Evolutionary conservation across 2,329 filamentous ascomycete genomes (phyloP).

Genomic region (Teratosphaeria viscida): DNA sequence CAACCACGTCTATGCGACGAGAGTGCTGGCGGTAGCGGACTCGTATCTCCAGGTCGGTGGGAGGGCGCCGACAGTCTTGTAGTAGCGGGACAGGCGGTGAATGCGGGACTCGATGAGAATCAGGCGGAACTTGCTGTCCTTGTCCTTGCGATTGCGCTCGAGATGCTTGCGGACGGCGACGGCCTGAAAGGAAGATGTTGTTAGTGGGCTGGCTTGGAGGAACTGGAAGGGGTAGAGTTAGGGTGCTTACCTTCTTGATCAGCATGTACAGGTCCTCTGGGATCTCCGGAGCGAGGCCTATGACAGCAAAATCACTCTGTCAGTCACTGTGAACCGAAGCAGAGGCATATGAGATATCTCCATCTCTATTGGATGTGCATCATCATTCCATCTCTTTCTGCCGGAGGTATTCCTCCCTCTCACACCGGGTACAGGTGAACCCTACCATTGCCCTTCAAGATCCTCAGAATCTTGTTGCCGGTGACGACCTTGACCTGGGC

Average conservation of each 20-base stretch:
- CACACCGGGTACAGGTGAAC: constrained; percentile 33
- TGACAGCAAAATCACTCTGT: constrained; percentile 32
- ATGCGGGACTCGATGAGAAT: constrained; percentile 99
- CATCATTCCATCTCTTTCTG: constrained; percentile 16
- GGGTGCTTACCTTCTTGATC: constrained; percentile 85
- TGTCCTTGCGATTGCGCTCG: constrained; percentile 99
- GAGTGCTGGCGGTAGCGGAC: constrained; percentile 87
- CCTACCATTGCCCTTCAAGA: constrained; percentile 96
- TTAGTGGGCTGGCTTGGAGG: background rate
- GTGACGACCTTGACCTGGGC: constrained; percentile 97
- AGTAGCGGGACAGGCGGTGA: constrained; percentile 98
- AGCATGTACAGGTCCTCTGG: constrained; percentile 99
- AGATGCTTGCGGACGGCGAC: constrained; percentile 99
- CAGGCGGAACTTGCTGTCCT: constrained; percentile 99
- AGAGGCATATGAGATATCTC: constrained; percentile 27
- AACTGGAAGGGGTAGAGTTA: background rate
- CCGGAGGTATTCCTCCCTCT: constrained; percentile 14
- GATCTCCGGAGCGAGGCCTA: constrained; percentile 96
- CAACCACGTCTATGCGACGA: constrained; percentile 65
- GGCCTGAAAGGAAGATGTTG: constrained; percentile 45
- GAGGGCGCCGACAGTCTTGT: constrained; percentile 83
- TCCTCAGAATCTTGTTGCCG: constrained; percentile 99
- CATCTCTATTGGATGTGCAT: background rate
- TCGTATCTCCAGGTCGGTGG: constrained; percentile 98
- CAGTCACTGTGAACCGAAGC: constrained; percentile 31